phyloP scores from a whole-genome alignment of 306 rosid species.

The Sesbania bispinosa region DNA sequence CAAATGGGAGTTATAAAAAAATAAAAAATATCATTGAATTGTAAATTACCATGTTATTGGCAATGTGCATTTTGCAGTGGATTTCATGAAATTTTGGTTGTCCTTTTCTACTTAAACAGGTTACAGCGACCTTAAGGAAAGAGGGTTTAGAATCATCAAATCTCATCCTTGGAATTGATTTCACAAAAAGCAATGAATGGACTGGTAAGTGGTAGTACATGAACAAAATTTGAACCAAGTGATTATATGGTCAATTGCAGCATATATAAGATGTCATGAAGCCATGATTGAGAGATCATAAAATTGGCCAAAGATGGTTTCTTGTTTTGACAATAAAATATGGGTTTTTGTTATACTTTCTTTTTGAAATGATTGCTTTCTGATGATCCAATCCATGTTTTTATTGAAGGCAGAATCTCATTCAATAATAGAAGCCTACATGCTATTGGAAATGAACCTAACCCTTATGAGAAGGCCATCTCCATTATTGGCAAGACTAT shows the following conservation, averaged over 20 bases:
- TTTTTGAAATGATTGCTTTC: neutral
- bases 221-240: neutral
- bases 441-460: slow-evolving; percentile 62
- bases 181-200: slow-evolving; percentile 97
- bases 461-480: slow-evolving; percentile 88
- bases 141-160: slow-evolving; percentile 92
- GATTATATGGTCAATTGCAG: neutral
- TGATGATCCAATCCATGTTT: slow-evolving; percentile 25
- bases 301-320: neutral
- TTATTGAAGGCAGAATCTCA: slow-evolving; percentile 60
- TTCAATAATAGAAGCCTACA: slow-evolving; percentile 77
- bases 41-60: neutral
- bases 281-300: neutral
- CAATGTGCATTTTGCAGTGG: neutral
- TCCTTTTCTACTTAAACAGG: slow-evolving; percentile 40
- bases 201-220: slow-evolving; percentile 52
- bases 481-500: slow-evolving; percentile 78
- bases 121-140: slow-evolving; percentile 56
- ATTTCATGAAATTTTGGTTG: neutral
- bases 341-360: neutral
- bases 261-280: neutral
- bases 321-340: neutral
- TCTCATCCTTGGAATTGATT: slow-evolving; percentile 87
- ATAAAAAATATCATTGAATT: neutral
- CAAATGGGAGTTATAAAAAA: neutral